Conservation (phyloP, 305 asterid genomes). For the Fraxinus xanthoxyloides region DNA sequence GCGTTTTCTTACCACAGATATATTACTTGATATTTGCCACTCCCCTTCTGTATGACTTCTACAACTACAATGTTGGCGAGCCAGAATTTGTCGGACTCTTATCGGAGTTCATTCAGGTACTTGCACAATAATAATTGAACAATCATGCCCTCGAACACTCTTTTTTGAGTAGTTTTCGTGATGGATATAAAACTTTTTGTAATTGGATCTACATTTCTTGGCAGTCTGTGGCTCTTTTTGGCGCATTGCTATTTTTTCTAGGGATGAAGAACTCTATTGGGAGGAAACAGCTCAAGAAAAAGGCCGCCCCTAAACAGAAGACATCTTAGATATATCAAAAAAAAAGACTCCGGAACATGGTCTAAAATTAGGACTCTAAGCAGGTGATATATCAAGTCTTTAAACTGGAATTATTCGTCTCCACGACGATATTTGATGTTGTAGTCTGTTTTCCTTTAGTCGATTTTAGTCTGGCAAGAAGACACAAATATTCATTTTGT, state of each 20-base stretch:
- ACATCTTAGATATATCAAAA: constrained; percentile 39
- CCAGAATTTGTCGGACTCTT: constrained; percentile 44
- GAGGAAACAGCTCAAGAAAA: constrained; percentile 63
- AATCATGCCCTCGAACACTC: background rate
- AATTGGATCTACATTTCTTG: constrained; percentile 17
- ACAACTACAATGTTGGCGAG: constrained; percentile 45
- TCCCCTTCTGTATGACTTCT: constrained; percentile 65
- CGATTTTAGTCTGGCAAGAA: too few relatives aligned
- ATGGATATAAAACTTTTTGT: background rate
- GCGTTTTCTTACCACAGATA: constrained; percentile 42
- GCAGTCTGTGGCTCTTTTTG: constrained; percentile 53
- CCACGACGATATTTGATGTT: constrained; percentile 15
- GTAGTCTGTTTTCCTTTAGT: background rate
- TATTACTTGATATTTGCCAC: constrained; percentile 58
- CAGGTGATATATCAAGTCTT: constrained; percentile 24
- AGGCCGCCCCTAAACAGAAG: constrained; percentile 56
- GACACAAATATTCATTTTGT: background rate
- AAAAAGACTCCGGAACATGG: constrained; percentile 21
- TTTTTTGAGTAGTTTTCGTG: background rate
- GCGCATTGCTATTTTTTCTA: constrained; percentile 70
- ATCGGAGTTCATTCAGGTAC: constrained; percentile 74
- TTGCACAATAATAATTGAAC: background rate
- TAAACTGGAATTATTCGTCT: constrained; percentile 13
- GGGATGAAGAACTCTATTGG: constrained; percentile 72
- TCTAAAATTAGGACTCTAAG: constrained; percentile 21